These are phyloP conservation scores for Rhynchosporium secalis DNA, from an alignment of 2,329 filamentous ascomycete species.

Conservation along the genomic window DNA sequence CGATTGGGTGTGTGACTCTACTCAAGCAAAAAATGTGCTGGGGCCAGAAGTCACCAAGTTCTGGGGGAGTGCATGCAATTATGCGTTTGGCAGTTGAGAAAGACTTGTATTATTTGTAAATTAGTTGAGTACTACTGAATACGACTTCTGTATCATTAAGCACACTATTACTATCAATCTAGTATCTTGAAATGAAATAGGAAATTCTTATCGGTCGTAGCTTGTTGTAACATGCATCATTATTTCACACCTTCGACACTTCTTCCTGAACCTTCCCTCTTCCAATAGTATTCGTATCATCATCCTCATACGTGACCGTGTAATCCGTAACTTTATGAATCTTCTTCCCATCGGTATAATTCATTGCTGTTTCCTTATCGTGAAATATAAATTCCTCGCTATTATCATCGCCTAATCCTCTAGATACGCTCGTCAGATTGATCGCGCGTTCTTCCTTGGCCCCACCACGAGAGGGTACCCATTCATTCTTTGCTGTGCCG, in stretches of 20 bases:
- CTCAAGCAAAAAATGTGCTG: too few species aligned
- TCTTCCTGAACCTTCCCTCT: neutral
- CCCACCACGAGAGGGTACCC: constrained; percentile 18
- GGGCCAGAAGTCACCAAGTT: too few species aligned
- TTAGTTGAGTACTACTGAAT: too few species aligned
- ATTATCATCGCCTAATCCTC: constrained; percentile 10
- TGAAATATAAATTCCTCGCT: constrained; percentile 24
- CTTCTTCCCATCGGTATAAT: neutral
- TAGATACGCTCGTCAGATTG: constrained; percentile 2
- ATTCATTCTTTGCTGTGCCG: constrained; percentile 21
- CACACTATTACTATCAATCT: too few species aligned
- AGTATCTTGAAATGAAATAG: neutral
- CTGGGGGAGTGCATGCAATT: too few species aligned
- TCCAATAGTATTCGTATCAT: neutral
- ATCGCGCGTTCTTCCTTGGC: constrained; percentile 14
- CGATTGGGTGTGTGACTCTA: too few species aligned
- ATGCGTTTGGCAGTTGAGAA: too few species aligned
- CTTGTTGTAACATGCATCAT: neutral
- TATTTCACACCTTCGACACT: neutral
- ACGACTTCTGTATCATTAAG: too few species aligned
- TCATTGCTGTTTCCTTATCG: neutral
- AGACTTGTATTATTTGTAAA: too few species aligned
- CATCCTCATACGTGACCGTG: neutral
- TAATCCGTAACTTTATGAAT: constrained; percentile 1
- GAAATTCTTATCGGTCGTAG: neutral